These are phyloP conservation scores for Botryobasidium botryosum DNA, from an alignment of 768 basidiomycete genomes.

Conservation along the genomic window DNA sequence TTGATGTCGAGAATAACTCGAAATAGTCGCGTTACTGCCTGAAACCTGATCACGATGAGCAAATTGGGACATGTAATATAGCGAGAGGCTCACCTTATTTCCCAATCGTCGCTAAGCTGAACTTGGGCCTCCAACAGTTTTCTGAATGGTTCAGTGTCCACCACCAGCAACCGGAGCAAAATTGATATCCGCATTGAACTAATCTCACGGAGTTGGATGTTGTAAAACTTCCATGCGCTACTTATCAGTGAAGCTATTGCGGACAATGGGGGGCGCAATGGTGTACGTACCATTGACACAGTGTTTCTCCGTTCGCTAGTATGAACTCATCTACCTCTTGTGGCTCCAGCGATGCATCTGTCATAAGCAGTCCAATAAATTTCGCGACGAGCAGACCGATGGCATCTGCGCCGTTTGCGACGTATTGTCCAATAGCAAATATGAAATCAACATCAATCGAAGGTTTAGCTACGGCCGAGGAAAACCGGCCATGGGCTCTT, in stretches of 20 bases:
- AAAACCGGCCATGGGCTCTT: neutral
- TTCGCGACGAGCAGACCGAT: constrained; percentile 38
- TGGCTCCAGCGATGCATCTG: constrained; percentile 40
- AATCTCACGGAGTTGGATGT: constrained; percentile 38
- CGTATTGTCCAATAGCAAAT: constrained; percentile 33
- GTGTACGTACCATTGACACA: constrained; percentile 37
- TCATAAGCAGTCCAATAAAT: constrained; percentile 44
- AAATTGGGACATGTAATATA: neutral
- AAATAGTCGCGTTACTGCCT: constrained; percentile 39
- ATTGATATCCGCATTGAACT: constrained; percentile 36
- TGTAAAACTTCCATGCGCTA: constrained; percentile 57
- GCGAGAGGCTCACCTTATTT: constrained; percentile 29
- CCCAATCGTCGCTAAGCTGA: constrained; percentile 26
- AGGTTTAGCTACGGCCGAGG: neutral
- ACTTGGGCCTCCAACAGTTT: constrained; percentile 29
- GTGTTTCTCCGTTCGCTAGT: constrained; percentile 37
- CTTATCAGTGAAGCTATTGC: constrained; percentile 1
- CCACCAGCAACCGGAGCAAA: constrained; percentile 39
- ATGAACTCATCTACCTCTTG: constrained; percentile 63
- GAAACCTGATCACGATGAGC: constrained; percentile 25
- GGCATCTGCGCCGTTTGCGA: constrained; percentile 31
- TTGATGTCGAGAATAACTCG: constrained; percentile 49
- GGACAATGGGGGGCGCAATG: too few relatives aligned
- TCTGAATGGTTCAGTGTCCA: constrained; percentile 47
- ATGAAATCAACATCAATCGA: constrained; percentile 37